Evolutionary conservation across 345 rosid species (phyloP).

Genomic region (Pugionium dolabratum): DNA sequence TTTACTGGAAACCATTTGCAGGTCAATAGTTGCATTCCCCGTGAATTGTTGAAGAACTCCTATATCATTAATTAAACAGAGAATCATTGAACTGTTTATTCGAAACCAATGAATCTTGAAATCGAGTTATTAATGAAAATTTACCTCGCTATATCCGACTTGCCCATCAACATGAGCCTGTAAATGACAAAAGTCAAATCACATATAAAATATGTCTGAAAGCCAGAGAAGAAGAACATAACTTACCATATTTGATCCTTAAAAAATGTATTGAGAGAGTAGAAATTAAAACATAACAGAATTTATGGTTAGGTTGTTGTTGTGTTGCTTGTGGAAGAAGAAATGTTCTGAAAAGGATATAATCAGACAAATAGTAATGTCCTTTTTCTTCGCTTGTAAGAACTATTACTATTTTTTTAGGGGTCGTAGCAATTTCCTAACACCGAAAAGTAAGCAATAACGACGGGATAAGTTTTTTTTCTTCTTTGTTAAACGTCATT

Average conservation of each 20-base stretch:
- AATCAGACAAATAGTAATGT: constrained; percentile 16
- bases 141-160: constrained; percentile 43
- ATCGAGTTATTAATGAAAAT: neutral
- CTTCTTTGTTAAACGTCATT: neutral
- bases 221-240: constrained; percentile 12
- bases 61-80: constrained; percentile 18
- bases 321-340: constrained; percentile 26
- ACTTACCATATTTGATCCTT: constrained; percentile 31
- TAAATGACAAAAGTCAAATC: constrained; percentile 21
- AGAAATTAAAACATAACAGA: constrained; percentile 16
- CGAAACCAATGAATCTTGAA: constrained; percentile 9
- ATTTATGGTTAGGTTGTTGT: constrained; percentile 11
- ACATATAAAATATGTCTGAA: neutral
- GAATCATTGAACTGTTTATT: constrained; percentile 2
- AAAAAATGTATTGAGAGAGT: constrained; percentile 7
- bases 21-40: constrained; percentile 73
- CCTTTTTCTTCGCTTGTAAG: constrained; percentile 32
- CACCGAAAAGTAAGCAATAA: constrained; percentile 31
- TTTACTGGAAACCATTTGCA: constrained; percentile 72
- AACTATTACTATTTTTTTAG: constrained; percentile 10
- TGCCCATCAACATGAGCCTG: constrained; percentile 42
- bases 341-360: constrained; percentile 21
- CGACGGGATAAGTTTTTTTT: constrained; percentile 19
- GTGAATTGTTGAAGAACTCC: constrained; percentile 57
- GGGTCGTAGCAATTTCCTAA: constrained; percentile 25